Evolutionary conservation across 2,329 filamentous ascomycete genomes (phyloP).

Genomic region (Beauveria medogensis): DNA sequence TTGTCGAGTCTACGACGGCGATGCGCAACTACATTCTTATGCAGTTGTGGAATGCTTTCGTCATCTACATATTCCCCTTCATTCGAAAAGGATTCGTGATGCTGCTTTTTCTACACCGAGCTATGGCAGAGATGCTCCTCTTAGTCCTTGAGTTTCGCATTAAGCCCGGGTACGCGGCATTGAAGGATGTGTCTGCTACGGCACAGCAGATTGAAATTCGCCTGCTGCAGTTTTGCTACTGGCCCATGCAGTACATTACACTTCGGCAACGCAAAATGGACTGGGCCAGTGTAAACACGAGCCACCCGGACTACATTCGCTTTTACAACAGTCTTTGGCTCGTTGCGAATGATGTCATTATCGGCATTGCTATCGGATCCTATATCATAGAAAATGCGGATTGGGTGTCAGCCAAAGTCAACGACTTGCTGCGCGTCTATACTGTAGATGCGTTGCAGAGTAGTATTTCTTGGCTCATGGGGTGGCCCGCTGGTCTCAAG

Average conservation of each 20-base stretch:
- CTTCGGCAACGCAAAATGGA: slow-evolving; percentile 81
- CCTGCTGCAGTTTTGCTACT: slow-evolving; percentile 96
- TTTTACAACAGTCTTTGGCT: slow-evolving; percentile 99
- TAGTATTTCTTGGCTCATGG: slow-evolving; percentile 93
- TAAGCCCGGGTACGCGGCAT: slow-evolving; percentile 67
- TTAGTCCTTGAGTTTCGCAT: slow-evolving; percentile 76
- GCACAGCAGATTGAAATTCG: slow-evolving; percentile 97
- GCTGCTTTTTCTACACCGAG: slow-evolving; percentile 68
- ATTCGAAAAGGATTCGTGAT: slow-evolving; percentile 67
- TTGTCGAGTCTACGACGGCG: slow-evolving; percentile 87
- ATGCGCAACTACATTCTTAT: slow-evolving; percentile 68
- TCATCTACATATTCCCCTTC: slow-evolving; percentile 70
- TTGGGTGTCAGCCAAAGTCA: slow-evolving; percentile 75
- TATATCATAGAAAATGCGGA: slow-evolving; percentile 94
- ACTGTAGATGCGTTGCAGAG: slow-evolving; percentile 80
- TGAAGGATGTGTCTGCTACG: slow-evolving; percentile 94
- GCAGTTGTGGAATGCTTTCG: slow-evolving; percentile 62
- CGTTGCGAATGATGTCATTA: slow-evolving; percentile 96
- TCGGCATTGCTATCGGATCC: slow-evolving; percentile 89
- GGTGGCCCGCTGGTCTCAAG: slow-evolving; percentile 89
- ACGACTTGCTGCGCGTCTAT: slow-evolving; percentile 66
- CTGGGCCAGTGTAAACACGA: slow-evolving; percentile 93
- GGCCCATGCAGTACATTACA: slow-evolving; percentile 93
- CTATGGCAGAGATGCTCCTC: slow-evolving; percentile 72
- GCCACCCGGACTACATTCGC: slow-evolving; percentile 93